Evolutionary conservation across 2,329 filamentous ascomycete species (phyloP).

Genomic region (Arthrobotrys sinensis): DNA sequence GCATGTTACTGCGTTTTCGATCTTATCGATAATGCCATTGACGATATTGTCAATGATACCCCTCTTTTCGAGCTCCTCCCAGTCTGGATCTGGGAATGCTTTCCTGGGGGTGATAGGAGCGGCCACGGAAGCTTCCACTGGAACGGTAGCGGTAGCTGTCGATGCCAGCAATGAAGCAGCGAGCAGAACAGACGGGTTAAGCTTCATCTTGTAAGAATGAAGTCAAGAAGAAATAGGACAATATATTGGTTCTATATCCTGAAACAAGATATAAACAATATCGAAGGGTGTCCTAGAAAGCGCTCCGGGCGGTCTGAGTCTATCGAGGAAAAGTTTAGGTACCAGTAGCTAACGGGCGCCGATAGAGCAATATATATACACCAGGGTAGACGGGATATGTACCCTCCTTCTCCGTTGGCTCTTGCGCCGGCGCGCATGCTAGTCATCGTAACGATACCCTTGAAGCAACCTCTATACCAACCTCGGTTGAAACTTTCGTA

Average conservation of each 20-base stretch:
- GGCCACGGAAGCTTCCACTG: slow-evolving; percentile 7
- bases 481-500: neutral
- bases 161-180: slow-evolving; percentile 45
- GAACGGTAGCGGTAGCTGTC: slow-evolving; percentile 10
- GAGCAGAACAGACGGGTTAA: slow-evolving; percentile 22
- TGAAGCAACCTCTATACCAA: neutral
- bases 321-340: neutral
- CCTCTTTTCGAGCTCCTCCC: slow-evolving; percentile 49
- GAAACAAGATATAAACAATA: neutral
- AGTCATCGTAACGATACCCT: slow-evolving; percentile 40
- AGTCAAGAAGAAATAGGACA: neutral
- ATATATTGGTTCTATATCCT: neutral
- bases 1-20: slow-evolving; percentile 48
- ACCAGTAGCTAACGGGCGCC: neutral
- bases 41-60: slow-evolving; percentile 46
- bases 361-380: slow-evolving; percentile 9
- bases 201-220: slow-evolving; percentile 38
- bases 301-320: neutral
- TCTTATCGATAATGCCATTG: slow-evolving; percentile 47
- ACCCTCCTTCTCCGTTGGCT: slow-evolving; percentile 10
- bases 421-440: slow-evolving; percentile 14
- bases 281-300: neutral
- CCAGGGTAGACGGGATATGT: neutral
- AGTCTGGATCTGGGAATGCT: slow-evolving; percentile 51
- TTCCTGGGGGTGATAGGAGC: slow-evolving; percentile 49